Base-by-base conservation (phyloP, 495 filamentous ascomycete species). In the Aspergillus hancockii region DNA sequence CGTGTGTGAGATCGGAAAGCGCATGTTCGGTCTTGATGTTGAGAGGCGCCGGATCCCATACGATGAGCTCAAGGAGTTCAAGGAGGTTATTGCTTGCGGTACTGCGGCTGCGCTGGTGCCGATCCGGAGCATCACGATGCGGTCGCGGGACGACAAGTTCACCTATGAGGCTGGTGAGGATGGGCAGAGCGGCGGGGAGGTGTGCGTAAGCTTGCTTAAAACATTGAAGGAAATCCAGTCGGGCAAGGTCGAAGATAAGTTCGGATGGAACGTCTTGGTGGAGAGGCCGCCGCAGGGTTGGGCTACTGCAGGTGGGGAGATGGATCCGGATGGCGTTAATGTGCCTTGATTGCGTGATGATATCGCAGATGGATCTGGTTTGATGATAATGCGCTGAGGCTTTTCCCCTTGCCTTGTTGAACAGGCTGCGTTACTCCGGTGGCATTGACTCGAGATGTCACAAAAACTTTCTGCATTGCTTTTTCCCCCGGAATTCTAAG, bases 61-160 rank as follows among this genome's bases (percentile, higher is more conserved):
- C 71, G 79, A 83, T n/a, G 93, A 98, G 62, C 77, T 97, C 9
- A 68, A 75, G 14, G 68, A 74, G 8, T 97, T 98, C 74, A 79
- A 79, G 47, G 94, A 98, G 71, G 86, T 98, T 19, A 82, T 97
- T 74, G 94, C 93, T 4, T 92, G 91, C 1, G 94, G 94, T 0
- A 98, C 94, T 0, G 94, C 94, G 5, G 94, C 93, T 0, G 90
- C 91, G 1, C 77, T 98, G 45, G 92, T 97, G 10, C 94, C 94
- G 1, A 91, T 98, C 67, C 86, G 86, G 53, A 92, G 88, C 51
- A 96, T 98, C 62, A 90, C 89, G 1, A 86, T 89, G 68, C 82
- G 80, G 61, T 83, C 82, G 4, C 80, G 67, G 10, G 71, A 75
- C n/a, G 88, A 93, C 60, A 89, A 82, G 23, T 85, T 93, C 61